phyloP scores from a whole-genome alignment of 345 rosid genomes.

The Cardamine resedifolia region DNA sequence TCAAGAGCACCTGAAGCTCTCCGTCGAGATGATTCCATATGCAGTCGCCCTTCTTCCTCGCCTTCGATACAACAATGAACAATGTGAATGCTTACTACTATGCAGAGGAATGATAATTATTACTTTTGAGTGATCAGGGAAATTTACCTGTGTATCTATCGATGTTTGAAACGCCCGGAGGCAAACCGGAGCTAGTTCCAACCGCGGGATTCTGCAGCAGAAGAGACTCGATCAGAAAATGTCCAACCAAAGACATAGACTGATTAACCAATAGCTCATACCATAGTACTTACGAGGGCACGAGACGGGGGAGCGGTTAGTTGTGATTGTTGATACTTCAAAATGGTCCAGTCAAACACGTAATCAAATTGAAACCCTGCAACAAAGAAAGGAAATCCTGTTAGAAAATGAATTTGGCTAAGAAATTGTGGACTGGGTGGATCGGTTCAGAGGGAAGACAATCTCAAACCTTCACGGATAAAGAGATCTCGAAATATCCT shows the following conservation, averaged over 20 bases:
- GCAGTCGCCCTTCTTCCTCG: conserved; percentile 54
- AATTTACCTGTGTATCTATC: conserved; percentile 69
- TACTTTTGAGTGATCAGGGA: not conserved
- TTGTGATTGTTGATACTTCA: conserved; percentile 97
- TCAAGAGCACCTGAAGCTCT: conserved; percentile 66
- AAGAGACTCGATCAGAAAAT: conserved; percentile 13
- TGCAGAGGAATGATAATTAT: not conserved
- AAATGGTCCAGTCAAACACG: conserved; percentile 96
- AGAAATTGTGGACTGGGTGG: not conserved
- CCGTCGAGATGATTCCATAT: conserved; percentile 67
- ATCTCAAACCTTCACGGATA: conserved; percentile 74
- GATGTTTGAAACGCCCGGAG: conserved; percentile 48
- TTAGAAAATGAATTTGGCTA: not conserved
- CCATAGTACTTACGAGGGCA: conserved; percentile 30
- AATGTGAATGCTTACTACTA: conserved; percentile 22
- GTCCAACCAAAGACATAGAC: not conserved
- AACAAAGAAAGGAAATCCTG: conserved; percentile 7
- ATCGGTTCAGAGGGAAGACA: not conserved
- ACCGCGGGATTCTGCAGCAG: conserved; percentile 52
- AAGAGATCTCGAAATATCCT: conserved; percentile 92
- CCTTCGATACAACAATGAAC: conserved; percentile 39
- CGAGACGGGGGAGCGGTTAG: conserved; percentile 76
- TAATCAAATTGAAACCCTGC: conserved; percentile 91
- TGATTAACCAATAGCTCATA: not conserved
- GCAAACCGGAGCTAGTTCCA: conserved; percentile 76